Base-by-base conservation (phyloP, 495 filamentous ascomycete genomes). In the Viridothelium virens region DNA sequence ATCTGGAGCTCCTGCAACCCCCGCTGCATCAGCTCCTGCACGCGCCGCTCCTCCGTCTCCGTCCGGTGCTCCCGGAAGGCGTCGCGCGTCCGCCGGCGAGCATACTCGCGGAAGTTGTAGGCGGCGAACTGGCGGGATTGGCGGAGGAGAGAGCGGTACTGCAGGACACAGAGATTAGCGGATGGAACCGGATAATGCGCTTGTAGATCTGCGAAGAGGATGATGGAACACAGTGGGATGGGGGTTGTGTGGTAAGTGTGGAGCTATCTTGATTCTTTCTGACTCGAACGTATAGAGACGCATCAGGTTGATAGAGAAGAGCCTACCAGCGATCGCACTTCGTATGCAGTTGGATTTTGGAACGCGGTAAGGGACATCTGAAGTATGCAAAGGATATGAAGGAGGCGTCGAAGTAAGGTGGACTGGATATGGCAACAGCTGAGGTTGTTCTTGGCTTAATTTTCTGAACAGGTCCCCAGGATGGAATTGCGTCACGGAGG, bases 81-180 rank as follows among this genome's bases (percentile, higher is more conserved):
- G 80, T 96, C 94, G 72, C 80, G 81, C 71, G 94, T 93, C 73
- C 94, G 84, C 66, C 95, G 87, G 74, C 85, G 90, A 38, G 95
- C 92, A 78, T 97, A 98, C 71, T 97, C 93, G 74, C 94, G 86
- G 83, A 96, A 98, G 77, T 97, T 97, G 82, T 96, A 98, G 68
- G 87, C 83, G 63, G 92, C 86, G 77, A 97, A 98, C 70, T 95
- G 89, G 62, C 85, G 83, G 18, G 90, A 86, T 77, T 92, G 89
- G 39, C 94, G 90, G 70, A 96, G 81, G 68, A 98, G 83, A 67
- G 92, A 92, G 59, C 95, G 93, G 79, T 95, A 97, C 91, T 97
- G 70, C 38, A 66, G 67, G 62, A 9, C 9, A 46, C 14, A 9
- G 7, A 16, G 1, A 46, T 46, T 46, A 46, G 1, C 41, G 0